Conservation (phyloP, 1,139 yeast genomes). For the Protomyces arabidopsidicola region DNA sequence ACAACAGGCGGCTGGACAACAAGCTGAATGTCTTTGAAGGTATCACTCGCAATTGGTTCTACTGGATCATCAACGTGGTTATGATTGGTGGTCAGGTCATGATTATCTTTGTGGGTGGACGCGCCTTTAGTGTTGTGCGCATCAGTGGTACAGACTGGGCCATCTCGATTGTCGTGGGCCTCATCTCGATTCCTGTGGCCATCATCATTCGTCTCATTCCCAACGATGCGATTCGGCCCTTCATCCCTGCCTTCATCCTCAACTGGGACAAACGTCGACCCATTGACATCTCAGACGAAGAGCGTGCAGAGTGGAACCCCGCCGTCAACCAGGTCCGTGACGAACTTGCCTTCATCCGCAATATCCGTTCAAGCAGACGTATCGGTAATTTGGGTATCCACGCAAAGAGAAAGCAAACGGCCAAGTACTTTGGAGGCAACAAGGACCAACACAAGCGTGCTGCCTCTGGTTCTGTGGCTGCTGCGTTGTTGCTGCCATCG, state of each 20-base stretch:
- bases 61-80: conserved; percentile 61
- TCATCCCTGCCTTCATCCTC: conserved; percentile 58
- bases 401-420: conserved; percentile 8
- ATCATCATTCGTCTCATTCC: conserved; percentile 66
- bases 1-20: conserved; percentile 87
- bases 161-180: conserved; percentile 77
- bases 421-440: conserved; percentile 20
- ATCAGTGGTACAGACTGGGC: conserved; percentile 89
- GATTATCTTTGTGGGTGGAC: conserved; percentile 96
- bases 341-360: conserved; percentile 41
- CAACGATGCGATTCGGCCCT: conserved; percentile 58
- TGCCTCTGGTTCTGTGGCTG: conserved; percentile 23
- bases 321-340: conserved; percentile 44
- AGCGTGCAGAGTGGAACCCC: conserved; percentile 42
- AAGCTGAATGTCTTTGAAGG: conserved; percentile 81
- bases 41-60: conserved; percentile 74
- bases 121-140: conserved; percentile 76
- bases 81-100: conserved; percentile 80
- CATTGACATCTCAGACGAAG: conserved; percentile 11
- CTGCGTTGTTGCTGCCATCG: conserved; percentile 22
- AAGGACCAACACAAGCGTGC: conserved; percentile 27
- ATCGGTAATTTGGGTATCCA: conserved; percentile 22
- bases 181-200: conserved; percentile 78
- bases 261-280: conserved; percentile 35
- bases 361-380: conserved; percentile 43